Base-by-base conservation (phyloP, 139 green algal genomes). In the Coccomyxa sp. region DNA sequence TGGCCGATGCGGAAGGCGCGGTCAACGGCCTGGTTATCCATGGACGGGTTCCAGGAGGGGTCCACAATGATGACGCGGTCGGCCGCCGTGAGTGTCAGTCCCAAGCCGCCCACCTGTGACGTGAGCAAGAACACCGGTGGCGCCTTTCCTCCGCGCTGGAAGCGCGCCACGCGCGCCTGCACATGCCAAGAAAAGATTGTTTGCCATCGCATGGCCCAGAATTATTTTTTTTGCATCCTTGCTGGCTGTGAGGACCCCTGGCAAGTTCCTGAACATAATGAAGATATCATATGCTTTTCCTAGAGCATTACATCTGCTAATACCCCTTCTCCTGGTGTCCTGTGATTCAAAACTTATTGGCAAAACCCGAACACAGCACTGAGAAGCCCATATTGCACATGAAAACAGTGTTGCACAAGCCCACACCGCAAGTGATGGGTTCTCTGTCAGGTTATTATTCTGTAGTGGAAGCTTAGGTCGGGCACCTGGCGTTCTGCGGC, bases 41-140 rank as follows among this genome's bases (percentile, higher is more conserved):
- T 51, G 12, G 63, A 87, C 7, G 90, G 90, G 67, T 93, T 93
- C 93, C 93, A 97, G 17, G 89, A 83, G 0, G 93, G 93, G 79
- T 97, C 92, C 31, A 87, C 58, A 63, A 97, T 95, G 82, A 99
- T 92, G 14, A 99, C 96, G 0, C 96, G 88, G 83, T 98, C 90
- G 15, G 96, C 96, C 7, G 91, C 94, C 0, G 97, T 99, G 13
- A 99, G 89, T 13, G 96, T 99, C 27, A 99, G 87, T 3, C 96
- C 96, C 79, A 99, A 86, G 13, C 96, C 96, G 13, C 96, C 96
- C 45, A 98, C 96, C 83, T 94, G 89, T 14, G 92, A 93, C 13
- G 96, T 98, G 18, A 99, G 91, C 81, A 99, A 89, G 84, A 98
- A 98, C 14, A 99, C 88, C 10, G 92, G 93, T 7, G 38, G 38